Evolutionary conservation across 2,329 filamentous ascomycete genomes (phyloP), one percentile per base, ranked within the genome.

Genomic region (Uncinocarpus reesii): DNA sequence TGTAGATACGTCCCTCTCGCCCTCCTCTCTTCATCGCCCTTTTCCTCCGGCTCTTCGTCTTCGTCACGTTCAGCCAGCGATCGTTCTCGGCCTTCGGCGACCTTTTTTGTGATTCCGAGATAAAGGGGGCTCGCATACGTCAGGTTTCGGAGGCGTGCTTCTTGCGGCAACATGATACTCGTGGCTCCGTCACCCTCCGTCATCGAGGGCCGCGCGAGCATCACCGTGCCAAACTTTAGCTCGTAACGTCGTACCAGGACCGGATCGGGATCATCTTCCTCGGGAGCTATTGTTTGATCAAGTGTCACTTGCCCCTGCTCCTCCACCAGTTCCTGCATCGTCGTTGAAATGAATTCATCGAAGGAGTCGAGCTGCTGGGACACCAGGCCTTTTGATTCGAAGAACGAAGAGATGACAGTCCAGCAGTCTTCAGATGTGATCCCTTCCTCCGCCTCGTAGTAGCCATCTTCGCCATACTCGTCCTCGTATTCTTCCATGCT

Each of bases 341-440:
- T 95, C 18, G 86, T 88, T 52, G 84, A 82, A 49, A 92, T 89
- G 62, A 98, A 98, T 64, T 96, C 89, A 69, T 98, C 88, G 70
- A 95, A 98, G 0, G 93, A 98, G 65, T 96, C 90, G 54, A 96
- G 82, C 72, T 98, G 92, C 69, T 98, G 90, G 13, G 92, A 95
- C 18, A 95, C 92, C 26, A 98, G 77, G 60, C 92, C 90, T 70
- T 96, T 98, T 54, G 81, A 79, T 59, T 95, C 87, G 71, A 98
- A 98, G 74, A 95, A 96, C 7, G 92, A 85, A 49, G 86, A 88
- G 65, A 98, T 96, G 62, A 96, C 90, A 56, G 84, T 85, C 92
- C 93, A 98, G 74, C 88, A 95, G 70, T 98, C 93, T 72, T 96
- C 92, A 52, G 89, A 86, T 21, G 89, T 95, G 71, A 96, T 95